Base-by-base conservation (phyloP, 495 filamentous ascomycete species). In the Corynascus novoguineensis region DNA sequence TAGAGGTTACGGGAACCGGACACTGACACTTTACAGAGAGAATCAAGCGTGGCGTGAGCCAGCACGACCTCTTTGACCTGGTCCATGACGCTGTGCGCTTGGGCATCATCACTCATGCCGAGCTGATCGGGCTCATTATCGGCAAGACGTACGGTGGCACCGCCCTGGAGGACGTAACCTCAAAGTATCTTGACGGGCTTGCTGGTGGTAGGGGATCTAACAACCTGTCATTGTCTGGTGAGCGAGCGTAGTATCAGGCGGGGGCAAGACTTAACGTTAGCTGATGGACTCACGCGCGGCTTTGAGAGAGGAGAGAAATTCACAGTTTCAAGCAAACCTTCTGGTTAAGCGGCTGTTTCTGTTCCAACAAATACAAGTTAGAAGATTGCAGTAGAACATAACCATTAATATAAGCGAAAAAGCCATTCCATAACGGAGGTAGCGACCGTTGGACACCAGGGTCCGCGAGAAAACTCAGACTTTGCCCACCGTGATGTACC, bases 101-200 rank as follows among this genome's bases (percentile, higher is more conserved):
- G 5, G 68, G 69, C 10, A 50, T 71, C 25, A 59, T 73, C 48
- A 53, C 66, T 1, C 65, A 68, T 19, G 69, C 66, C 10, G 68
- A 72, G 57, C 57, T 77, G 55, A 64, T 63, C 35, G 69, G 68
- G 32, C 57, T 75, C 41, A 61, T 75, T 14, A 49, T 69, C 21
- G 62, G 66, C 15, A 66, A 60, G 50, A 64, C 71, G 3, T 57
- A 68, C 40, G 62, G 64, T 28, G 68, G 68, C 4, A 63, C 64
- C 1, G 53, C 60, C 8, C 56, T 69, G 15, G 69, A 71, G 9
- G 69, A 70, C 25, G 57, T 66, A 1, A 61, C 66, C 17, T 49
- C 57, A 21, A 73, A 73, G 57, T 70, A 68, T 31, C 15, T 71
- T 2, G 68, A 67, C 12, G 63, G 59, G 15, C 57, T 71, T 6